Evolutionary conservation across 805 yeast genomes (phyloP).

Genomic region (Zygosaccharomyces gambellarensis): DNA sequence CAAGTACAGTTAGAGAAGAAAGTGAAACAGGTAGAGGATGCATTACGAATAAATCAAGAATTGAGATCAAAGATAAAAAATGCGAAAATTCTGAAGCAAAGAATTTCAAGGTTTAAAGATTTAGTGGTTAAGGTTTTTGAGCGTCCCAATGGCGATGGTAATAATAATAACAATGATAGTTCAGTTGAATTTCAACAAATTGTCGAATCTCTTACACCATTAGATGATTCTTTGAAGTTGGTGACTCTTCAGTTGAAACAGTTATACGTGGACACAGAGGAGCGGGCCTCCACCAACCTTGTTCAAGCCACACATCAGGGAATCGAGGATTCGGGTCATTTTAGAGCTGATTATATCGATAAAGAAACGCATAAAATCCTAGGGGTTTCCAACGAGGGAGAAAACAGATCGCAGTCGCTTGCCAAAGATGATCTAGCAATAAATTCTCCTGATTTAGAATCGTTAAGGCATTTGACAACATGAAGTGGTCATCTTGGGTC

Average conservation of each 20-base stretch:
- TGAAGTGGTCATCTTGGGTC: not conserved
- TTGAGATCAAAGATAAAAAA: slow-evolving; percentile 18
- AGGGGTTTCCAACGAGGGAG: not conserved
- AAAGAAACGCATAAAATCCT: slow-evolving; percentile 7
- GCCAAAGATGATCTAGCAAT: not conserved
- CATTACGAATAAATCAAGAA: slow-evolving; percentile 16
- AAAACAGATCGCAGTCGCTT: not conserved
- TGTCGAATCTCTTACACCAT: slow-evolving; percentile 23
- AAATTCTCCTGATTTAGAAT: not conserved
- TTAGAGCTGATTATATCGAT: slow-evolving; percentile 10
- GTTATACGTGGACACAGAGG: slow-evolving; percentile 26
- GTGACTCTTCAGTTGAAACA: slow-evolving; percentile 24
- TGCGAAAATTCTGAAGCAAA: slow-evolving; percentile 17
- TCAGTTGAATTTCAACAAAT: slow-evolving; percentile 12
- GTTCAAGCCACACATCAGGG: not conserved
- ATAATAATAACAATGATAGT: too few species aligned
- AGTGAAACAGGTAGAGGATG: slow-evolving; percentile 19
- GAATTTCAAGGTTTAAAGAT: slow-evolving; percentile 24
- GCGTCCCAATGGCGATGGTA: slow-evolving; percentile 7
- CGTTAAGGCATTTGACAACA: not conserved
- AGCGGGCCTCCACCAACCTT: slow-evolving; percentile 23
- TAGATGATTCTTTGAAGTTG: slow-evolving; percentile 28
- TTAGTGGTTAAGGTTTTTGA: slow-evolving; percentile 12
- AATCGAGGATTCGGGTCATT: not conserved
- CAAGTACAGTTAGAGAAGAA: slow-evolving; percentile 18